phyloP scores from a whole-genome alignment of 1,284 basidiomycete species.

The Salmacisia buchloeana region DNA sequence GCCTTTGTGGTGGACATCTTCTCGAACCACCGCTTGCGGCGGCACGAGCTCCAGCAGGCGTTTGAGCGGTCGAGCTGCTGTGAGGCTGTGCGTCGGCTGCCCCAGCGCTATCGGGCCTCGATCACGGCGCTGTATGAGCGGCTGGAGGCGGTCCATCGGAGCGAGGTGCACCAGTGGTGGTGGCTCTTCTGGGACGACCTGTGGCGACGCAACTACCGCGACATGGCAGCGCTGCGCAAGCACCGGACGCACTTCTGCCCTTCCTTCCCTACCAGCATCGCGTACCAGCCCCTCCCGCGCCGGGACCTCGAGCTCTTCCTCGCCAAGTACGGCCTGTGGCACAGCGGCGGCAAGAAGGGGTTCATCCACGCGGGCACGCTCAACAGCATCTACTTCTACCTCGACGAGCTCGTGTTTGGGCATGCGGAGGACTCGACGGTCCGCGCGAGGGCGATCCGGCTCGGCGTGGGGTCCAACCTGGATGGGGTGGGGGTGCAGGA shows the following conservation, averaged over 20 bases:
- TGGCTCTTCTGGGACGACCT: slow-evolving; percentile 69
- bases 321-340: slow-evolving; percentile 61
- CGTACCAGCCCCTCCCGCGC: slow-evolving; percentile 68
- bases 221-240: slow-evolving; percentile 60
- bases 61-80: slow-evolving; percentile 58
- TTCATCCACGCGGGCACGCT: slow-evolving; percentile 67
- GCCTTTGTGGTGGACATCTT: slow-evolving; percentile 62
- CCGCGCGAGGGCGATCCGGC: slow-evolving; percentile 19
- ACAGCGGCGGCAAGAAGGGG: slow-evolving; percentile 54
- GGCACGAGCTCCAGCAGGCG: slow-evolving; percentile 53
- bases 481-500: slow-evolving; percentile 60
- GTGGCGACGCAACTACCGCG: slow-evolving; percentile 28
- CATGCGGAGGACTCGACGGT: slow-evolving; percentile 22
- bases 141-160: slow-evolving; percentile 57
- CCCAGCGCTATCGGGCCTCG: slow-evolving; percentile 56
- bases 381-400: slow-evolving; percentile 68
- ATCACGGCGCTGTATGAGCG: slow-evolving; percentile 62
- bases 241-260: slow-evolving; percentile 64
- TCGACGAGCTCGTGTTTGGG: slow-evolving; percentile 67
- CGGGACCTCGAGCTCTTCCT: slow-evolving; percentile 64
- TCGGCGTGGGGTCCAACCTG: slow-evolving; percentile 61
- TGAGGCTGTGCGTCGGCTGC: slow-evolving; percentile 59
- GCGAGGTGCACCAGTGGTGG: slow-evolving; percentile 68
- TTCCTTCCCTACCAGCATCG: slow-evolving; percentile 67
- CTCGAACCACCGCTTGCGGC: slow-evolving; percentile 22